Evolutionary conservation across 2,329 filamentous ascomycete genomes (phyloP), one percentile per base, ranked within the genome.

Genomic region (Microsporum canis): DNA sequence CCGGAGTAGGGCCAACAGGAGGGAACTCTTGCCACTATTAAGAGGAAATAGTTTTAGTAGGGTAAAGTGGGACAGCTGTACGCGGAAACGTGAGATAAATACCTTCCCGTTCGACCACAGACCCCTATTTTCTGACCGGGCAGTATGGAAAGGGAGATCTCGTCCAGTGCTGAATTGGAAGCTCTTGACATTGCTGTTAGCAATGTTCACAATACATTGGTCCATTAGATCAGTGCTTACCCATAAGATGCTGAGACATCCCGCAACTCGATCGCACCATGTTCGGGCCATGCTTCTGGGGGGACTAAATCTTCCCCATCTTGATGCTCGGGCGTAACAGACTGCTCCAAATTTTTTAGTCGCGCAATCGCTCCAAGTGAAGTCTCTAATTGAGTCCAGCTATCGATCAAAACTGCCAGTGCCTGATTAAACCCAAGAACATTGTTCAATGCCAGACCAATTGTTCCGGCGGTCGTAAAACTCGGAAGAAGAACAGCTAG

Each of bases 401-500:
- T 45, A 23, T 39, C 36, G 27, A 61, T 49, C 8, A 61, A 23
- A 14, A 14, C n/a, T 27, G 53, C 36, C 14, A 61, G 43, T 12
- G 5, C 14, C 33, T 57, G 27, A 29, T 49, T 49, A n/a, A 61
- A 51, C 12, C n/a, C 31, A 38, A 61, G 10, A 12, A 61, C 14
- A 36, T 12, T 61, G 8, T 39, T 29, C 14, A 61, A 27, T 8
- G 60, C 38, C 23, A 64, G 67, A 34, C 69, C 68, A 12, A 65
- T 61, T 53, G 69, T 67, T 27, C 55, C 67, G 34, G 68, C 55
- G 58, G 60, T 66, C 4, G 63, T 63, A 39, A 58, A 67, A 6
- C 75, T 66, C n/a, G 66, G 62, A 3, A 75, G 69, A 2, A 78
- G 66, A 36, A 36, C 34, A 1, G 34, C 34, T 36, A 36, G 34